Conservation (phyloP, 176 grass and related monocot species). For the Juncus inflexus region DNA sequence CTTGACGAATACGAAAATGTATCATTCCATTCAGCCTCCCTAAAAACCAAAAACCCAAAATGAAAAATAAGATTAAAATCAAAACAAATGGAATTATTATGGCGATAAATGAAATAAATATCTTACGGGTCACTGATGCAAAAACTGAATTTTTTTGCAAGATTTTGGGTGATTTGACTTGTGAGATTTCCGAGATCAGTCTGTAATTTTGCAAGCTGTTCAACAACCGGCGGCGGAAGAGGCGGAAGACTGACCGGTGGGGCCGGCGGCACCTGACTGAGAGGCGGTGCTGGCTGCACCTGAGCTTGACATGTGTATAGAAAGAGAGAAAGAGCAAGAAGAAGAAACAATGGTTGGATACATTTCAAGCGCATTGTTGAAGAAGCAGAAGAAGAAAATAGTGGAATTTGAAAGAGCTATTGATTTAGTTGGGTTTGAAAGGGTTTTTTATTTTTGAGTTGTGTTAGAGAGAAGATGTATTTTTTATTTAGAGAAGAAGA, state of each 20-base stretch:
- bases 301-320: constrained; percentile 7
- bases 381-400: not conserved
- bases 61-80: no score
- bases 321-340: constrained; percentile 16
- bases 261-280: no score
- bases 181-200: not conserved
- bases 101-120: no score
- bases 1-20: constrained; percentile 44
- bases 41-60: constrained; percentile 17
- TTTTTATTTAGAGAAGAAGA: no score
- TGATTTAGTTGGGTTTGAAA: no score
- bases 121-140: not conserved
- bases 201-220: no score
- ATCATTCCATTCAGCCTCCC: constrained; percentile 43
- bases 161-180: not conserved
- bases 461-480: no score
- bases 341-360: not conserved
- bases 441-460: no score
- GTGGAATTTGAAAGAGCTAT: no score
- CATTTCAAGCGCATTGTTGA: constrained; percentile 12
- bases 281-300: not conserved
- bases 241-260: not conserved
- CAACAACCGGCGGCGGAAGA: no score
- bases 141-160: constrained; percentile 10
- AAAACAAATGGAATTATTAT: no score